Base-by-base conservation (phyloP, 2,329 filamentous ascomycete genomes). In the Aphanocladium album region DNA sequence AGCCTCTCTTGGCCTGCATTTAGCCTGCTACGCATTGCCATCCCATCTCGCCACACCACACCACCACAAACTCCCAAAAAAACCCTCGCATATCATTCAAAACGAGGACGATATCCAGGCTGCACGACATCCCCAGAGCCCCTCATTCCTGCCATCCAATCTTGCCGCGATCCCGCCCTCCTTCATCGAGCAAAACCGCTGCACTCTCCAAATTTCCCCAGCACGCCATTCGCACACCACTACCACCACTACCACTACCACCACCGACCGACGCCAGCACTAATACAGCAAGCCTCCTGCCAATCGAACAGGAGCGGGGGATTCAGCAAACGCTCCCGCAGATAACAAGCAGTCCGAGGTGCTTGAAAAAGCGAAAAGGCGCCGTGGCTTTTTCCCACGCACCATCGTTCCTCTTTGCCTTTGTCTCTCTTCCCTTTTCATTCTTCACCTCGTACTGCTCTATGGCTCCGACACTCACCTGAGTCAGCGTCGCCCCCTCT, bases 281-380 rank as follows among this genome's bases (percentile, higher is more conserved):
- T 35, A 35, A 35, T 35, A 35, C 9, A 50, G 49, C 25, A 51
- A 51, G 49, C 49, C 49, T 33, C 27, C 25, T 51, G 7, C 51
- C 35, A 37, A 56, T 37, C 53, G 41, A 56, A 9, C 39, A 9
- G 14, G 19, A 46, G 53, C 53, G 41, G 53, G 53, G 53, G 41
- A 54, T 37, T 27, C 39, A n/a, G 17, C 17, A 6, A 56, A 56
- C 53, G 14, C 43, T 37, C 53, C 53, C 55, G 45, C 55, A 39
- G 55, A 47, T 49, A 57, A 47, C 41, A 47, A 39, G 3, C 50
- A 53, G 19, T 27, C 23, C 2, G 39, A 47, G 41, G 19, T 14
- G 52, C 17, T 43, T 46, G 27, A 56, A 56, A 56, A 56, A 47
- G 41, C 53, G 37, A 35, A 56, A 17, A 35, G 33, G 27, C 53